Base-by-base conservation (phyloP, 441 rosid genomes). In the Pelargonium australe region DNA sequence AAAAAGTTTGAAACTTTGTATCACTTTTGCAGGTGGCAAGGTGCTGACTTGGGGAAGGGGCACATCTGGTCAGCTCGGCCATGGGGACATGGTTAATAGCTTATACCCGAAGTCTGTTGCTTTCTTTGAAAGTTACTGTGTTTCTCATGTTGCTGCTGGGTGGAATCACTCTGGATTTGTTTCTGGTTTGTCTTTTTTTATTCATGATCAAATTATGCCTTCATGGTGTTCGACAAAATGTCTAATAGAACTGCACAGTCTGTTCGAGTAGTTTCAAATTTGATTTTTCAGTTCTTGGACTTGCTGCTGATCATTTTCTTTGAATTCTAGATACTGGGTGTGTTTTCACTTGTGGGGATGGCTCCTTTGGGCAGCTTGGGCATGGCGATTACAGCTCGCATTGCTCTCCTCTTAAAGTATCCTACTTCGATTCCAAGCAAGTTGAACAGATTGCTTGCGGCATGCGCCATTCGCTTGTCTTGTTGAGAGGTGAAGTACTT, bases 41-140 rank as follows among this genome's bases (percentile, higher is more conserved):
- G 96, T 80, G 63, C 68, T 89, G 63, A 81, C 91, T 58, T 93
- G 97, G 97, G 98, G 98, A 68, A 87, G 97, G 66, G 98, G 97
- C 12, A 82, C 68, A 55, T 87, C 91, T 67, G 98, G 97, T 73
- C 97, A 93, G 68, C 85, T 91, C 62, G 98, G 98, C 78, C 91
- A 84, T 76, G 93, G 93, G 1, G 89, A 89, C 65, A 72, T 68
- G 70, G 70, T 65, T 49, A 77, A 66, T 75, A 67, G 80, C 67
- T 74, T 71, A 69, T 58, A 63, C 20, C 96, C 97, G 28, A 84
- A 86, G 66, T 76, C 72, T 20, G 76, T 85, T 0, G 47, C 76
- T 17, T 77, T 77, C 70, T 82, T 85, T 37, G 77, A 85, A 40
- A 19, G 63, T 28, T 70, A 60, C 73, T 69, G 69, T 20, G 79